Evolutionary conservation across 78 protist species (phyloP).

Genomic region (Dictyostelium discoideum): DNA sequence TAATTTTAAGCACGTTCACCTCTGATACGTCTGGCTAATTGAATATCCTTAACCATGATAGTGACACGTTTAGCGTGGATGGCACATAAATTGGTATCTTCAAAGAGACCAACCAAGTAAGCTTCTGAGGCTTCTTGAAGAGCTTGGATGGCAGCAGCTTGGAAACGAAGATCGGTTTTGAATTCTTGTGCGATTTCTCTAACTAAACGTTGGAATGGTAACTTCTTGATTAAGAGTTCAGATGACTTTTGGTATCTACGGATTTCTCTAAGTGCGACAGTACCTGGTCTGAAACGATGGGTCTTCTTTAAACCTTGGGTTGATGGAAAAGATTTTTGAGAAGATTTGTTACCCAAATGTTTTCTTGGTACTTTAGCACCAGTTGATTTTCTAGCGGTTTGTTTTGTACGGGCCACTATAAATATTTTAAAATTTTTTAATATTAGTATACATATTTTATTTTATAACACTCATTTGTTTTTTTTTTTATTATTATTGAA

Average conservation of each 20-base stretch:
- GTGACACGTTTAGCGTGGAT: conserved; percentile 97
- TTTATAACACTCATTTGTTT: not conserved
- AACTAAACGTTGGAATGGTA: conserved; percentile 89
- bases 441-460: not conserved
- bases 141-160: conserved; percentile 94
- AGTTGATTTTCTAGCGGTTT: conserved; percentile 97
- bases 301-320: conserved; percentile 87
- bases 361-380: conserved; percentile 96
- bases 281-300: conserved; percentile 96
- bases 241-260: conserved; percentile 94
- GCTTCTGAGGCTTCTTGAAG: conserved; percentile 97
- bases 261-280: conserved; percentile 96
- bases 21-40: conserved; percentile 95
- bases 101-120: conserved; percentile 96
- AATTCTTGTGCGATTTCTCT: conserved; percentile 87
- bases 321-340: conserved; percentile 76
- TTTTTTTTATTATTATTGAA: no score
- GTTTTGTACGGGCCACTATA: conserved; percentile 97
- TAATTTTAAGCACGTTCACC: conserved; percentile 94
- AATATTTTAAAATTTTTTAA: not conserved
- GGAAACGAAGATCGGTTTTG: conserved; percentile 95
- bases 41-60: conserved; percentile 95
- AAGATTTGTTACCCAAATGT: conserved; percentile 86
- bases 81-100: conserved; percentile 96
- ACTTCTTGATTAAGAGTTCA: conserved; percentile 91